Conservation (phyloP, 768 basidiomycete genomes). For the Phanerochaete carnosa region DNA sequence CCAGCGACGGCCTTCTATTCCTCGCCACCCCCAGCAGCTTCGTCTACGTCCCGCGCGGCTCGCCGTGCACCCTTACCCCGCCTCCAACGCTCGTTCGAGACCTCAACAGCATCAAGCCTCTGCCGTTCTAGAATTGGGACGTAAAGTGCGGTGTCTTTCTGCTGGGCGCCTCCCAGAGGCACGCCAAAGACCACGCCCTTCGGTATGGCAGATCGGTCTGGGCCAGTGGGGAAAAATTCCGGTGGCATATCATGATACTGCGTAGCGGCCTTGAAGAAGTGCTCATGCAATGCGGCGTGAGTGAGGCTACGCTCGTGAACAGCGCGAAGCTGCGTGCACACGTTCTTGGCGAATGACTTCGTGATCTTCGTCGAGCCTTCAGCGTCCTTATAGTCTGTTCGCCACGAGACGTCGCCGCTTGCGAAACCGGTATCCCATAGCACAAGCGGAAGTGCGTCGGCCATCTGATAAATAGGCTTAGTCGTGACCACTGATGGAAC, state of each 20-base stretch:
- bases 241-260: constrained; percentile 44
- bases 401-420: constrained; percentile 69
- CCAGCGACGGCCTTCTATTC: constrained; percentile 1
- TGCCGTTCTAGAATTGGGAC: constrained; percentile 63
- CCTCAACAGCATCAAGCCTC: constrained; percentile 67
- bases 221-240: constrained; percentile 33
- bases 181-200: constrained; percentile 38
- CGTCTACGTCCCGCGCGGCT: background rate
- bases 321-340: constrained; percentile 35
- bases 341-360: constrained; percentile 3
- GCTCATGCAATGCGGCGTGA: constrained; percentile 56
- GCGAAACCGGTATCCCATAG: constrained; percentile 87
- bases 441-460: constrained; percentile 85
- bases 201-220: constrained; percentile 6
- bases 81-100: constrained; percentile 78
- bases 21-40: constrained; percentile 11
- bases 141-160: constrained; percentile 60
- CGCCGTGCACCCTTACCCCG: constrained; percentile 55
- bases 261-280: constrained; percentile 60
- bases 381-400: constrained; percentile 35
- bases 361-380: constrained; percentile 22
- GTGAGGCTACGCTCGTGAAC: constrained; percentile 61
- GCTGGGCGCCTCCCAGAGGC: constrained; percentile 73
- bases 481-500: constrained; percentile 50
- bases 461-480: constrained; percentile 94